phyloP scores from a whole-genome alignment of 208 protist species.

The Novymonas esmeraldas region DNA sequence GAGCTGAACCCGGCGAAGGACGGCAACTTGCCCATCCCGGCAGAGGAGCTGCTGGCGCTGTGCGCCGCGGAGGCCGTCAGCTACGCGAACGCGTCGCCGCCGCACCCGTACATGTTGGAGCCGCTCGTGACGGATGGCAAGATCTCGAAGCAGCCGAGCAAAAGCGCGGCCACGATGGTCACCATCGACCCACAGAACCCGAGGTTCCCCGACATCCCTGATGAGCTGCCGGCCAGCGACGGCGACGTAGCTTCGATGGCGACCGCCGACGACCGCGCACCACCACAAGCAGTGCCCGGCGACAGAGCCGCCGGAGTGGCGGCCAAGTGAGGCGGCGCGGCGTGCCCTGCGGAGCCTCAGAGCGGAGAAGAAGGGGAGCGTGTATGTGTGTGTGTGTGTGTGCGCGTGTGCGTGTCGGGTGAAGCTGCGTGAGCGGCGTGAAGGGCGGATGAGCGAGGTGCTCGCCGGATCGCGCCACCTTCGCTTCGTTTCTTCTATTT shows the following conservation, averaged over 20 bases:
- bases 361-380: not conserved
- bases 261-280: not conserved
- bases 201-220: conserved; percentile 87
- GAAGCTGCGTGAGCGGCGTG: not conserved
- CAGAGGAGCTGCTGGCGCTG: conserved; percentile 64
- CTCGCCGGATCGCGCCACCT: no score
- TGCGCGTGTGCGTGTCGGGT: not conserved
- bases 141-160: conserved; percentile 78
- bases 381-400: not conserved
- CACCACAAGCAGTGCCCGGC: not conserved
- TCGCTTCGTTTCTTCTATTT: no score
- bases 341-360: not conserved
- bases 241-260: conserved; percentile 7
- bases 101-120: conserved; percentile 91
- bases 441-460: not conserved
- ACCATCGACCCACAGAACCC: conserved; percentile 78
- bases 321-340: not conserved
- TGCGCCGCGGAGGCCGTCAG: conserved; percentile 70
- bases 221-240: conserved; percentile 60
- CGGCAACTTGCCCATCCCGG: conserved; percentile 59
- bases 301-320: not conserved
- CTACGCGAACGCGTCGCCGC: conserved; percentile 77
- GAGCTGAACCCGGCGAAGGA: conserved; percentile 89
- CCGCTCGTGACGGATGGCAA: conserved; percentile 70
- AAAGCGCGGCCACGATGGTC: conserved; percentile 47